These are phyloP conservation scores for Aspergillus pseudoviridinutans DNA, from an alignment of 2,329 filamentous ascomycete species.

Conservation along the genomic window DNA sequence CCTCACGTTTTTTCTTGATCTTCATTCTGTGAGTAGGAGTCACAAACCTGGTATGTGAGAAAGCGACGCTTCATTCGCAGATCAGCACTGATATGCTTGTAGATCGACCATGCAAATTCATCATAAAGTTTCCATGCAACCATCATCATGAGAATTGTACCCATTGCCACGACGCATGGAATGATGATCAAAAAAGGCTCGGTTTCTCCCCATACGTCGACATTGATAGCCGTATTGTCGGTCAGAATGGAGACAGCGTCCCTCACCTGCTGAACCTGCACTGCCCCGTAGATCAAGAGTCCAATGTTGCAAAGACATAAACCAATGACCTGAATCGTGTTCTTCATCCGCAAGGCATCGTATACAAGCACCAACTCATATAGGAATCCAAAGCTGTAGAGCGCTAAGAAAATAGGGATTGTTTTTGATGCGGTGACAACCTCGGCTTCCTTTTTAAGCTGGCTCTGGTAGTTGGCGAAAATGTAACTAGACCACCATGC, in stretches of 20 bases:
- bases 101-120: slow-evolving; percentile 98
- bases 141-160: slow-evolving; percentile 68
- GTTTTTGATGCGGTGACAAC: slow-evolving; percentile 50
- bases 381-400: slow-evolving; percentile 96
- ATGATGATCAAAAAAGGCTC: slow-evolving; percentile 78
- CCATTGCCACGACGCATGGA: slow-evolving; percentile 74
- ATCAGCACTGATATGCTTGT: slow-evolving; percentile 98
- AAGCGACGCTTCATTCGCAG: slow-evolving; percentile 95
- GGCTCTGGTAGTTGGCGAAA: slow-evolving; percentile 76
- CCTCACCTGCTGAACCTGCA: slow-evolving; percentile 87
- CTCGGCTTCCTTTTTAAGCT: slow-evolving; percentile 43
- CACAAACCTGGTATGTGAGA: slow-evolving; percentile 83
- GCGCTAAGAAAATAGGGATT: slow-evolving; percentile 90
- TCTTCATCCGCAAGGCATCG: slow-evolving; percentile 90
- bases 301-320: slow-evolving; percentile 89
- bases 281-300: slow-evolving; percentile 84
- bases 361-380: slow-evolving; percentile 88
- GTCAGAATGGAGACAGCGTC: slow-evolving; percentile 62
- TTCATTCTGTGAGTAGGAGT: not conserved
- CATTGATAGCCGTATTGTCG: slow-evolving; percentile 42
- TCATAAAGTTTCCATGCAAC: slow-evolving; percentile 94
- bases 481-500: slow-evolving; percentile 63
- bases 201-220: slow-evolving; percentile 63
- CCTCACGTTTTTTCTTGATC: not conserved
- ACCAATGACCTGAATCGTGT: slow-evolving; percentile 97